Evolutionary conservation across 208 protist species (phyloP).

Genomic region (Borovskyia barvae): DNA sequence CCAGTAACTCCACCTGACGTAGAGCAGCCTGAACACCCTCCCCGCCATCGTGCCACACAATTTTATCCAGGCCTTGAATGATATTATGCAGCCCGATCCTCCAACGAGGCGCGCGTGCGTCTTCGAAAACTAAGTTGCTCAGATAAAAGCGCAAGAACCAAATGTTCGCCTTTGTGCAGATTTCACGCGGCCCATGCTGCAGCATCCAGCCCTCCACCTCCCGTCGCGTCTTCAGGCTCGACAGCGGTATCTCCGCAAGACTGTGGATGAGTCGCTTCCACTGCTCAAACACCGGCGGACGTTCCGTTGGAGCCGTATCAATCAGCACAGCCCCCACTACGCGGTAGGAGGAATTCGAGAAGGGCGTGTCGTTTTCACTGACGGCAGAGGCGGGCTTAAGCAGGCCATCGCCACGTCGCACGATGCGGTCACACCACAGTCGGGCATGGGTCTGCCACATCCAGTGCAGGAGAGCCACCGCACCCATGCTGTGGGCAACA

Average conservation of each 20-base stretch:
- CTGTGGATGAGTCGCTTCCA: constrained; percentile 35
- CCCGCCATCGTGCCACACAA: constrained; percentile 11
- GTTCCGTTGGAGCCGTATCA: constrained; percentile 38
- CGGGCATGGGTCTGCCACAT: constrained; percentile 42
- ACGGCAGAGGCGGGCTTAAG: not conserved
- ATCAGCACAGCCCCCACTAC: constrained; percentile 37
- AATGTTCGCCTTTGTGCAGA: constrained; percentile 36
- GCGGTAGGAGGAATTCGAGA: constrained; percentile 29
- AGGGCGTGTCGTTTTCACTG: constrained; percentile 1
- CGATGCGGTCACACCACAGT: constrained; percentile 24
- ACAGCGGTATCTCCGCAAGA: constrained; percentile 29
- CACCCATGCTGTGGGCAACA: constrained; percentile 51
- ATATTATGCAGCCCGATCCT: constrained; percentile 39
- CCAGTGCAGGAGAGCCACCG: constrained; percentile 45
- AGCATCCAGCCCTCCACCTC: constrained; percentile 46
- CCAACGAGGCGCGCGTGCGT: constrained; percentile 19
- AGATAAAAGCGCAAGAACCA: constrained; percentile 45
- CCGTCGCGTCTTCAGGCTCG: constrained; percentile 7
- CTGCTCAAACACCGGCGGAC: constrained; percentile 36
- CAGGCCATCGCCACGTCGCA: constrained; percentile 4
- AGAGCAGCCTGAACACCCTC: constrained; percentile 16
- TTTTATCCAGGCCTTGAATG: constrained; percentile 23
- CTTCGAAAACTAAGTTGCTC: constrained; percentile 33
- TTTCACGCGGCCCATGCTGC: constrained; percentile 26
- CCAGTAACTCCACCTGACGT: constrained; percentile 29